A percentile compares a stretch with the other conserved stretches of the same genome.
These are phyloP conservation scores for Alisma plantagoaquatica DNA, from an alignment of 106 monocot genomes.

Conservation along the genomic window DNA sequence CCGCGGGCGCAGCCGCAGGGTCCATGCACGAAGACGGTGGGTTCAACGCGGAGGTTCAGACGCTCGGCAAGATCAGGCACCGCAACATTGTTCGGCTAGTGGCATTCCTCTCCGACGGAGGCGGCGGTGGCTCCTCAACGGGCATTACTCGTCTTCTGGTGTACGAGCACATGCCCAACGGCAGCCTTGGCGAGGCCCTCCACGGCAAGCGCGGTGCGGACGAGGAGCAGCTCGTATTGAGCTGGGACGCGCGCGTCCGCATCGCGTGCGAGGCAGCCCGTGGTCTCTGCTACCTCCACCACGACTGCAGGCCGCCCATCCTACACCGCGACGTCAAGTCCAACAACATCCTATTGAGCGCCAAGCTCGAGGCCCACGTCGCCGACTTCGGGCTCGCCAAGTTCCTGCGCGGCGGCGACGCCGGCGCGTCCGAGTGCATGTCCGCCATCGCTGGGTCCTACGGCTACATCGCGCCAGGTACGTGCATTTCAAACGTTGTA, in stretches of 20 bases:
- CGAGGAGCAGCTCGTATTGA: too few species aligned
- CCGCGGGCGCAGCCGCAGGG: too few species aligned
- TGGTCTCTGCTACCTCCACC: conserved; percentile 56
- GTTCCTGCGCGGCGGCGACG: conserved; percentile 40
- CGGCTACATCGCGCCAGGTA: conserved; percentile 72
- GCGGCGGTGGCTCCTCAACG: too few species aligned
- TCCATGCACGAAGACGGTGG: conserved; percentile 26
- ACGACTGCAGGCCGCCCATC: conserved; percentile 43
- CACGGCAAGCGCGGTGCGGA: conserved; percentile 37
- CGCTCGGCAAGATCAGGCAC: conserved; percentile 51
- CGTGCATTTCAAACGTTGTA: too few species aligned
- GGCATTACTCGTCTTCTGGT: too few species aligned
- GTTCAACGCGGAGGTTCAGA: conserved; percentile 47
- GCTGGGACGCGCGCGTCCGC: conserved; percentile 30
- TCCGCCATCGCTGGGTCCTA: conserved; percentile 65
- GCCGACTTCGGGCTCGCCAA: conserved; percentile 66
- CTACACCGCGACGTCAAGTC: conserved; percentile 63
- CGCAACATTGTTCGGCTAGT: conserved; percentile 52
- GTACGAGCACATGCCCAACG: conserved; percentile 63
- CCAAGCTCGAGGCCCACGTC: conserved; percentile 39
- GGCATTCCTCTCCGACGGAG: conserved; percentile 39
- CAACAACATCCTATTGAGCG: conserved; percentile 51
- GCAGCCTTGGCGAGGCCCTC: conserved; percentile 49
- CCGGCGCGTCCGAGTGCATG: conserved; percentile 53
- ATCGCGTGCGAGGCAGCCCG: conserved; percentile 47